A percentile compares a stretch with the other conserved stretches of the same genome.
These are phyloP conservation scores for Russula sp. DNA, from an alignment of 768 basidiomycete species.

Conservation along the genomic window DNA sequence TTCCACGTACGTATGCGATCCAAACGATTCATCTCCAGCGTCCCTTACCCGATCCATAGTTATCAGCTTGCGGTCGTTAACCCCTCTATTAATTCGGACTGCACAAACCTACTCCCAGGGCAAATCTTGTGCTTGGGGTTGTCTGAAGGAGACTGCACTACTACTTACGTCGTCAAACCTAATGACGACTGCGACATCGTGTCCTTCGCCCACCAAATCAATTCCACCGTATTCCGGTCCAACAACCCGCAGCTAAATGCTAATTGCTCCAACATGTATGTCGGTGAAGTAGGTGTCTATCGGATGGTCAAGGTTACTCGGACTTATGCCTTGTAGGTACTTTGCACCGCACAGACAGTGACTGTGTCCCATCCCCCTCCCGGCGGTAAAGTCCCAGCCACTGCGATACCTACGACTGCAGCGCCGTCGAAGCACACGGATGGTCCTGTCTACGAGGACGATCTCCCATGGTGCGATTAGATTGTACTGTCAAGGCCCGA, in stretches of 20 bases:
- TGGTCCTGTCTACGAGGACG: neutral
- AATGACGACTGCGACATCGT: constrained; percentile 60
- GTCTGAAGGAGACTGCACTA: constrained; percentile 52
- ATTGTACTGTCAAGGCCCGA: too few relatives aligned
- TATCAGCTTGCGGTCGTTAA: constrained; percentile 72
- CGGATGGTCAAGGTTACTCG: neutral
- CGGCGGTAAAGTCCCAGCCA: neutral
- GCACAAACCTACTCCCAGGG: constrained; percentile 53
- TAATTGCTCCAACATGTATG: constrained; percentile 60
- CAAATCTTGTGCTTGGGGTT: constrained; percentile 56
- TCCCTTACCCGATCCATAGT: constrained; percentile 33
- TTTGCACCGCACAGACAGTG: neutral
- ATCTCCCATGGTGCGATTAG: constrained; percentile 13
- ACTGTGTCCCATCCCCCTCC: neutral
- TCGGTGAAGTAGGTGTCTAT: constrained; percentile 56
- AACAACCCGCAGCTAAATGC: constrained; percentile 73
- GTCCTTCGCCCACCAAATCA: constrained; percentile 35
- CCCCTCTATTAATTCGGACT: constrained; percentile 38
- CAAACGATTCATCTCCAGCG: neutral
- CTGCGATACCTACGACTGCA: neutral
- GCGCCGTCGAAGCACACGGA: neutral
- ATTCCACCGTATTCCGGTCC: constrained; percentile 45
- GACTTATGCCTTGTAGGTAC: neutral
- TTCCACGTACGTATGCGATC: constrained; percentile 47
- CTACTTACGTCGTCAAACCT: constrained; percentile 48